phyloP scores from a whole-genome alignment of 164 flowering plant species.

The Chloranthus sessilifolius region DNA sequence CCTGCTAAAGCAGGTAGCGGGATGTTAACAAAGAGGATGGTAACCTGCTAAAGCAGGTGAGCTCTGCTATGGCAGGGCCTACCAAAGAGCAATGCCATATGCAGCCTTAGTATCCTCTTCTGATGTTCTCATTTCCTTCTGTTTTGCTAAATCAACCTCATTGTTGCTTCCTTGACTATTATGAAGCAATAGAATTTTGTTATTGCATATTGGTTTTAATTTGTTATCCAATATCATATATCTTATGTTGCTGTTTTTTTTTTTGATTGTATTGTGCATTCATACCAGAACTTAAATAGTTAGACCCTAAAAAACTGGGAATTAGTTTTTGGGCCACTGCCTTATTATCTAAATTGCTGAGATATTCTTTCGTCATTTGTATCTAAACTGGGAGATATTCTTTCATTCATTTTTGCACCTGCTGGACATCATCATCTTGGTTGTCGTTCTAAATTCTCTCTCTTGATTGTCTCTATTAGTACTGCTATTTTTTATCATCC shows the following conservation, averaged over 20 bases:
- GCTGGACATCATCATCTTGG: slow-evolving; percentile 38
- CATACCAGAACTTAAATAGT: slow-evolving; percentile 21
- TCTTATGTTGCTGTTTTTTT: slow-evolving; percentile 20
- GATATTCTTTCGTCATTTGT: too few relatives aligned
- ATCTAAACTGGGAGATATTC: slow-evolving; percentile 31
- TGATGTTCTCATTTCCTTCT: too few relatives aligned
- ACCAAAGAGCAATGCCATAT: too few relatives aligned
- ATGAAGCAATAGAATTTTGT: background rate
- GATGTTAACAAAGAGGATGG: too few relatives aligned
- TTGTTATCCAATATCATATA: slow-evolving; percentile 2
- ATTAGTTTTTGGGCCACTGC: slow-evolving; percentile 23
- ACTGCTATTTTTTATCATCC: slow-evolving; percentile 32
- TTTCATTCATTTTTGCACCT: slow-evolving; percentile 44
- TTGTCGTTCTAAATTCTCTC: slow-evolving; percentile 34
- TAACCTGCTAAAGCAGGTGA: too few relatives aligned
- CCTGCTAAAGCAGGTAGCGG: too few relatives aligned
- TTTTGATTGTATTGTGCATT: slow-evolving; percentile 15
- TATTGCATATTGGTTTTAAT: background rate
- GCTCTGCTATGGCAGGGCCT: too few relatives aligned
- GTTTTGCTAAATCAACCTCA: too few relatives aligned
- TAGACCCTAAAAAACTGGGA: slow-evolving; percentile 18
- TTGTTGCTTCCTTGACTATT: too few relatives aligned
- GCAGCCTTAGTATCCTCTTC: too few relatives aligned
- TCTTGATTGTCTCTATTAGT: slow-evolving; percentile 35
- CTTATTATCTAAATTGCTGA: too few relatives aligned